phyloP scores from a whole-genome alignment of 345 rosid species.

The Syzygium jambos region DNA sequence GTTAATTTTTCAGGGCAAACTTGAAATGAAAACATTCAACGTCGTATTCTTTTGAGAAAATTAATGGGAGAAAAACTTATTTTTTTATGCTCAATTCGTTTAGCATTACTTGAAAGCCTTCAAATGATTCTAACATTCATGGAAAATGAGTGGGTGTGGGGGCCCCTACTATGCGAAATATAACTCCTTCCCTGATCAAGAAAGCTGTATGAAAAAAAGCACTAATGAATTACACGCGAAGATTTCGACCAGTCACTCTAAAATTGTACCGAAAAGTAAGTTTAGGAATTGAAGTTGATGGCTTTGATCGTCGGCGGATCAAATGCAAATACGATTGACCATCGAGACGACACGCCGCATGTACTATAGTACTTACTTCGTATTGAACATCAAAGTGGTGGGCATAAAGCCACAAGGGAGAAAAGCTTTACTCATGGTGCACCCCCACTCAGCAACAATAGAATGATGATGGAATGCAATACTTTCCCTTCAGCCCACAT shows the following conservation, averaged over 20 bases:
- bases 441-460: constrained; percentile 34
- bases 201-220: fast-evolving
- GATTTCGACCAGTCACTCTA: not conserved
- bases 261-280: not conserved
- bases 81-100: not conserved
- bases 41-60: not conserved
- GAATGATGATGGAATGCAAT: constrained; percentile 30
- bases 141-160: not conserved
- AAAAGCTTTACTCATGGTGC: constrained; percentile 15
- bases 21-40: not conserved
- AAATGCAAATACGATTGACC: not conserved
- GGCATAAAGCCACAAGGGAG: not conserved
- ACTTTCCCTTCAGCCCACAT: constrained; percentile 12
- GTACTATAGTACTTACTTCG: too few relatives aligned
- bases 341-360: not conserved
- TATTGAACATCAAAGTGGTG: not conserved
- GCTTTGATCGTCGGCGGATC: not conserved
- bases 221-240: fast-evolving
- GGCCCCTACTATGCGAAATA: not conserved
- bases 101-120: not conserved
- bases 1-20: not conserved
- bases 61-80: not conserved
- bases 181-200: fast-evolving
- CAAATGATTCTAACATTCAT: not conserved
- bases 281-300: not conserved